Percentiles rank a stretch among this genome's conserved stretches.
phyloP scores from a whole-genome alignment of 352 stramenopile genomes.

The Pythium dissimile region DNA sequence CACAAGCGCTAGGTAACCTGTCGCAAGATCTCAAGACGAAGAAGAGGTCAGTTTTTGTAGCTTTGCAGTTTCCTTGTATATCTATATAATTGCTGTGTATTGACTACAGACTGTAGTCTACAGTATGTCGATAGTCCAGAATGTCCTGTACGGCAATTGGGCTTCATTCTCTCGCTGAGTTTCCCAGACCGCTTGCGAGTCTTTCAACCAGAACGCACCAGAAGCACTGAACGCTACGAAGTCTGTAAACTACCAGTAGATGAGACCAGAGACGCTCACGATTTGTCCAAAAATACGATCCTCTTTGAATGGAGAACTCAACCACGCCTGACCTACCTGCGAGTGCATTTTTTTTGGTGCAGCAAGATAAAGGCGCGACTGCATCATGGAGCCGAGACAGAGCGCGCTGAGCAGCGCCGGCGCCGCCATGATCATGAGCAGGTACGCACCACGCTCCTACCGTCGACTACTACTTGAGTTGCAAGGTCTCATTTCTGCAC shows the following conservation, averaged over 20 bases:
- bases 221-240: too few species aligned
- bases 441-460: conserved; percentile 34
- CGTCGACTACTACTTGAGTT: neutral
- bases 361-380: neutral
- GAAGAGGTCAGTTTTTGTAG: conserved; percentile 6
- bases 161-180: neutral
- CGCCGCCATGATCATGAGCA: conserved; percentile 67
- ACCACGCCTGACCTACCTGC: too few species aligned
- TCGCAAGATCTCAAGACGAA: neutral
- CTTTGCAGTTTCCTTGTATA: conserved; percentile 5
- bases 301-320: neutral
- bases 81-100: too few species aligned
- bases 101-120: too few species aligned
- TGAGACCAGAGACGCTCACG: neutral
- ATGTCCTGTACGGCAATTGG: conserved; percentile 16
- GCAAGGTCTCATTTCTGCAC: neutral
- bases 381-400: conserved; percentile 44
- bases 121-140: conserved; percentile 1
- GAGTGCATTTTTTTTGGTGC: too few species aligned
- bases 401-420: conserved; percentile 56
- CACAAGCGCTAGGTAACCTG: conserved; percentile 8
- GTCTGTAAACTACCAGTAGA: neutral
- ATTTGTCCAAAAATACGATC: neutral
- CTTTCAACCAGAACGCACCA: neutral
- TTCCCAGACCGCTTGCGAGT: neutral